Percentiles rank a stretch among this genome's conserved stretches.
Conservation (phyloP, 768 basidiomycete species). For the Phylloporus sp. region DNA sequence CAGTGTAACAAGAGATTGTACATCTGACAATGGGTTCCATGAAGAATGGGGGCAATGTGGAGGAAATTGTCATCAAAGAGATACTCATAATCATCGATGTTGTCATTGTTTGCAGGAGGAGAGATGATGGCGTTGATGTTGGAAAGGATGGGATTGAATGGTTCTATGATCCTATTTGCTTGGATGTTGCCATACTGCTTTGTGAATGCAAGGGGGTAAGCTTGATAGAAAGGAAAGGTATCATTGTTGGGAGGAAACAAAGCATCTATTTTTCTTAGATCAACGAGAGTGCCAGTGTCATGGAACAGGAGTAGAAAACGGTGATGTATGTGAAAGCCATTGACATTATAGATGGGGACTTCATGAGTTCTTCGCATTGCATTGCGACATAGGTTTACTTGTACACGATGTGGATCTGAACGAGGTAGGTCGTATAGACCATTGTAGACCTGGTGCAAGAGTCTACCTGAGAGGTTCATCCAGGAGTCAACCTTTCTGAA, state of each 20-base stretch:
- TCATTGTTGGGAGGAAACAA: not conserved
- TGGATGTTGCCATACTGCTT: slow-evolving; percentile 1
- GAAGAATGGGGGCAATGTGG: not conserved
- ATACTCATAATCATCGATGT: not conserved
- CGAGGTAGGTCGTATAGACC: not conserved
- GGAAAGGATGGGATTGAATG: not conserved
- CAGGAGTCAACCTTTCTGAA: not conserved
- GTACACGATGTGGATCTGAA: not conserved
- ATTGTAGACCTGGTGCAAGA: not conserved
- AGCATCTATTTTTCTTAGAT: not conserved
- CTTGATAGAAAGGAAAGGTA: not conserved
- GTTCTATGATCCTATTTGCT: accelerated
- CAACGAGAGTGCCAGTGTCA: not conserved
- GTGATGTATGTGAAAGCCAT: not conserved
- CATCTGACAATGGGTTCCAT: not conserved
- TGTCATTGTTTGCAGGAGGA: not conserved
- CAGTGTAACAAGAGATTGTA: slow-evolving; percentile 4
- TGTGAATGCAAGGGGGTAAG: slow-evolving; percentile 4
- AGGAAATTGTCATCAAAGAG: too few species aligned
- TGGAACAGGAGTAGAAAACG: accelerated
- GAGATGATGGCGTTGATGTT: not conserved
- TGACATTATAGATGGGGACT: not conserved
- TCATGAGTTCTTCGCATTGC: not conserved
- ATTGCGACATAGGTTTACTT: not conserved
- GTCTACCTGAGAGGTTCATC: not conserved